phyloP scores from a whole-genome alignment of 2,329 filamentous ascomycete species.

The Chrysoporthe cubensis region DNA sequence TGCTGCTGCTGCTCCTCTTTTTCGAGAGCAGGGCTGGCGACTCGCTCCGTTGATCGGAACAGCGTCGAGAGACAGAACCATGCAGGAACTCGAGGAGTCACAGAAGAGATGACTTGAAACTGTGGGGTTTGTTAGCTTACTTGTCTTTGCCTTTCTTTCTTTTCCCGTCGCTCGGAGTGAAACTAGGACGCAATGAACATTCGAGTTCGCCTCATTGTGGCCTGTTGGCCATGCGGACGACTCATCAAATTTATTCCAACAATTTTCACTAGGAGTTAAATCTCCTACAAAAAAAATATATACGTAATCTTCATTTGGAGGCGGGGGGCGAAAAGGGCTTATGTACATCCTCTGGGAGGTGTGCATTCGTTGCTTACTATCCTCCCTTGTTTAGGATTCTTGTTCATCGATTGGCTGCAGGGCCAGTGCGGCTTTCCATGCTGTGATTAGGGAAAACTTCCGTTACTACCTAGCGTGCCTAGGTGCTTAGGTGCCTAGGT shows the following conservation, averaged over 20 bases:
- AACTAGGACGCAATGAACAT: no score
- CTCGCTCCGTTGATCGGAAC: neutral
- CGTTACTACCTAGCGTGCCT: no score
- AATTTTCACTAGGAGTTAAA: no score
- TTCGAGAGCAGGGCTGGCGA: neutral
- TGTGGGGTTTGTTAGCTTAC: neutral
- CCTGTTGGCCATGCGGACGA: neutral
- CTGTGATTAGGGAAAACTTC: no score
- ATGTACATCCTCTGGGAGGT: neutral
- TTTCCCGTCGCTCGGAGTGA: neutral
- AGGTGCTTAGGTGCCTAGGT: no score
- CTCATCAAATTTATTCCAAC: neutral
- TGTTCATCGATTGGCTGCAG: neutral
- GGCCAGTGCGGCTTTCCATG: neutral
- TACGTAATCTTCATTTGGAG: no score
- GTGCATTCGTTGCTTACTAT: neutral
- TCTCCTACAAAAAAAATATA: no score
- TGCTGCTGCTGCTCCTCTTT: neutral
- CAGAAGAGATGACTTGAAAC: neutral
- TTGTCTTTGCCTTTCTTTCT: neutral
- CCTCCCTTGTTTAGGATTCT: neutral
- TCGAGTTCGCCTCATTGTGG: neutral
- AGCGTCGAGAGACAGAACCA: neutral
- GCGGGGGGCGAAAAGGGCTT: neutral
- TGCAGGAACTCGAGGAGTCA: neutral